Conservation (phyloP, 441 rosid genomes). For the Rhodomyrtus psidioides region DNA sequence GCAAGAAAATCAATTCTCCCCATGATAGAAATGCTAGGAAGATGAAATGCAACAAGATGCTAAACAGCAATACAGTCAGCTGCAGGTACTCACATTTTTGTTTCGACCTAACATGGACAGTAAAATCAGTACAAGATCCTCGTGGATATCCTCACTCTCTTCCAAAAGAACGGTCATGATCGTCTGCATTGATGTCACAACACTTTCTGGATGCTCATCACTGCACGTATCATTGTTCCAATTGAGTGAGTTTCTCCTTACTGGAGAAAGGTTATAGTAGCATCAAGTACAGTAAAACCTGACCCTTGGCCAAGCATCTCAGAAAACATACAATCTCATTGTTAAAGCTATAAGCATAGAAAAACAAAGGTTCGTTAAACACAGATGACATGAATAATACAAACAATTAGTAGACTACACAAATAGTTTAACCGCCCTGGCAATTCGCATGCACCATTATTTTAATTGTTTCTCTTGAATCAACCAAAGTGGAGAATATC, state of each 20-base stretch:
- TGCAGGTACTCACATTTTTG: slow-evolving; percentile 53
- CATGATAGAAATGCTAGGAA: neutral
- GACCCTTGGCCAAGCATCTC: neutral
- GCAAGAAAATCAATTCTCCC: slow-evolving; percentile 16
- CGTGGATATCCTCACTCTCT: slow-evolving; percentile 90
- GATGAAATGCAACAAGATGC: neutral
- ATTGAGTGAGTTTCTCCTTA: neutral
- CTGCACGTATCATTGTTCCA: slow-evolving; percentile 29
- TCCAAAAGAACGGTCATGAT: slow-evolving; percentile 85
- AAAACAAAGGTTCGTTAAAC: neutral
- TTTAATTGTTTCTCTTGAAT: neutral
- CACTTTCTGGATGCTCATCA: slow-evolving; percentile 92
- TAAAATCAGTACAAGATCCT: slow-evolving; percentile 69
- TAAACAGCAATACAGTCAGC: neutral
- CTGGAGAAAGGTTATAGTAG: neutral
- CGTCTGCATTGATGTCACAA: slow-evolving; percentile 86
- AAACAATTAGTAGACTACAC: neutral
- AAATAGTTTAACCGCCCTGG: neutral
- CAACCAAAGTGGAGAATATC: neutral
- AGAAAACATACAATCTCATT: neutral
- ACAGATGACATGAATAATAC: neutral
- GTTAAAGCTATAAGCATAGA: neutral
- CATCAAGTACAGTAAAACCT: neutral
- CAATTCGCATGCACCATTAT: neutral
- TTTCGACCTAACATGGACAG: slow-evolving; percentile 78